Conservation (phyloP, 257 asterid species). For the Jaltomata sinuosa region DNA sequence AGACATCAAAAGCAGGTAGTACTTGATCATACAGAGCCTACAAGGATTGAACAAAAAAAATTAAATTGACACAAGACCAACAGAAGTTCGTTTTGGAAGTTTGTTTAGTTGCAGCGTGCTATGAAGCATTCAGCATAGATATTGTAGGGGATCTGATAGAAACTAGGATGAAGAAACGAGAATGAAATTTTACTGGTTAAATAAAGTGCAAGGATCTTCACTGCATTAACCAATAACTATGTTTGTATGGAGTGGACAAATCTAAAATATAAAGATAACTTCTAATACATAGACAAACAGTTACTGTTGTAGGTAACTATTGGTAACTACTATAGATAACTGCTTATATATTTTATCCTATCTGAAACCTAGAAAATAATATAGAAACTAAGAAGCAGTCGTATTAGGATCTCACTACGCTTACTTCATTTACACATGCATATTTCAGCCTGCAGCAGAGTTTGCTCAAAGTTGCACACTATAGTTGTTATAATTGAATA, state of each 20-base stretch:
- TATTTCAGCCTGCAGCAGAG: background rate
- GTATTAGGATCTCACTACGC: background rate
- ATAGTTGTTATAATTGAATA: background rate
- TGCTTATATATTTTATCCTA: too few relatives aligned
- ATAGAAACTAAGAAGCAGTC: too few relatives aligned
- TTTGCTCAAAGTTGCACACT: background rate
- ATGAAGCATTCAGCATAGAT: background rate
- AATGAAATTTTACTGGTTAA: too few relatives aligned
- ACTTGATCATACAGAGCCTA: constrained; percentile 64
- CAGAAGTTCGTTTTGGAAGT: background rate
- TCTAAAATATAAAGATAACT: too few relatives aligned
- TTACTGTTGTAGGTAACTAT: too few relatives aligned
- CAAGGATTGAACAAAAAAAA: background rate
- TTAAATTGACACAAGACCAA: background rate
- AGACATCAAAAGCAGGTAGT: constrained; percentile 72
- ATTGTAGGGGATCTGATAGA: background rate
- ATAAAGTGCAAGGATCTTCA: too few relatives aligned
- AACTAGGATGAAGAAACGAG: too few relatives aligned
- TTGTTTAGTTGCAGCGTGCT: background rate
- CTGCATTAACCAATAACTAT: too few relatives aligned
- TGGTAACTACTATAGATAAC: too few relatives aligned
- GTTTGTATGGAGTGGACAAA: too few relatives aligned
- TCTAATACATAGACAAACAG: too few relatives aligned
- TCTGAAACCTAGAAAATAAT: too few relatives aligned
- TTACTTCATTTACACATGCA: background rate